These are phyloP conservation scores for Ophiostoma perfectum DNA, from an alignment of 2,329 filamentous ascomycete genomes.

Conservation along the genomic window DNA sequence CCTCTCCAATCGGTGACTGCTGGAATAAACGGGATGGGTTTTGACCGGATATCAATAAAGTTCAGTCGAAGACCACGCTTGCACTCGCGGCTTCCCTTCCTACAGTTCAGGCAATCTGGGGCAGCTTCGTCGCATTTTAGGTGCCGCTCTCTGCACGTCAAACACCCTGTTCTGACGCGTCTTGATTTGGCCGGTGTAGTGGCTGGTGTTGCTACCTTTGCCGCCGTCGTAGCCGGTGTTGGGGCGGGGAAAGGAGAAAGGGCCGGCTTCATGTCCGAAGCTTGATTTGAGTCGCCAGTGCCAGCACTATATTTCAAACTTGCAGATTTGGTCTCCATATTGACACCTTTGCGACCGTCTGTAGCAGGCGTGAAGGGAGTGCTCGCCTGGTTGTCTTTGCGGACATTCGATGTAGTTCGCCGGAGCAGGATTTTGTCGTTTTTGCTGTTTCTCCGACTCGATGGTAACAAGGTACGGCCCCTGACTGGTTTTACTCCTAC, in stretches of 20 bases:
- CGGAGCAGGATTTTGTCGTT: no score
- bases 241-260: conserved; percentile 29
- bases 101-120: conserved; percentile 67
- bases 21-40: conserved; percentile 58
- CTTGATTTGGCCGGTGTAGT: conserved; percentile 20
- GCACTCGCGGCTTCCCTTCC: conserved; percentile 79
- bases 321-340: neutral
- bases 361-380: neutral
- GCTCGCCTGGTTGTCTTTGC: neutral
- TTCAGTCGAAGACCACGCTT: conserved; percentile 82
- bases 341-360: neutral
- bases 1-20: conserved; percentile 61
- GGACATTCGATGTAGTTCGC: neutral
- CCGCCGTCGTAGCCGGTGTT: neutral
- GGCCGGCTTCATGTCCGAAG: conserved; percentile 14
- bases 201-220: neutral
- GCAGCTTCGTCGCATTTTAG: conserved; percentile 80
- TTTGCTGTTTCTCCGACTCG: neutral
- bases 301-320: neutral
- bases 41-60: conserved; percentile 79
- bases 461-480: neutral
- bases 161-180: conserved; percentile 66
- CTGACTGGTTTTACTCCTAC: neutral
- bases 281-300: neutral
- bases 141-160: conserved; percentile 85